Evolutionary conservation across 805 yeast genomes (phyloP).

Genomic region (Spathaspora gorwiae): DNA sequence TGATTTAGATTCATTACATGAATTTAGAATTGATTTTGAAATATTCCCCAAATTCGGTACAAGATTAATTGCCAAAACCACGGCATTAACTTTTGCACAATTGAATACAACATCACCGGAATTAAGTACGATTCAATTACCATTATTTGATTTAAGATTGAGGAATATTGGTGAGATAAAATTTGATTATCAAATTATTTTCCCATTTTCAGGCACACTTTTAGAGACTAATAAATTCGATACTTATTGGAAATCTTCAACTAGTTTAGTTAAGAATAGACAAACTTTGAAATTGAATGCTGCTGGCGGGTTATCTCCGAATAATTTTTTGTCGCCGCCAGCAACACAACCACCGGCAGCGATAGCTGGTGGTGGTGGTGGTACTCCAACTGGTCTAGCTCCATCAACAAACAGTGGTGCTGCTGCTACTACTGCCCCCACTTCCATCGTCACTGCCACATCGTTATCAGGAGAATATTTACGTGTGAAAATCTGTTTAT

Average conservation of each 20-base stretch:
- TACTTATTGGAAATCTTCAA: slow-evolving; percentile 91
- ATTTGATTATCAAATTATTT: slow-evolving; percentile 75
- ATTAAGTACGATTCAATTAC: slow-evolving; percentile 47
- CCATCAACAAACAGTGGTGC: slow-evolving; percentile 7
- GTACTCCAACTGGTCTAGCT: slow-evolving; percentile 10
- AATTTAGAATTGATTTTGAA: slow-evolving; percentile 78
- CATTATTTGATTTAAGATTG: slow-evolving; percentile 76
- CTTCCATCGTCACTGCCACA: slow-evolving; percentile 85
- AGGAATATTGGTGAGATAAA: slow-evolving; percentile 76
- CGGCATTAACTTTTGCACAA: slow-evolving; percentile 58
- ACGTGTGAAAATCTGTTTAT: slow-evolving; percentile 61
- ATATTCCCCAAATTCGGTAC: slow-evolving; percentile 94
- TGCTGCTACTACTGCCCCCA: slow-evolving; percentile 13
- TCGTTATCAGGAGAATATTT: slow-evolving; percentile 80
- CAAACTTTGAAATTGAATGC: slow-evolving; percentile 26
- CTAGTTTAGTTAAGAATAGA: slow-evolving; percentile 46
- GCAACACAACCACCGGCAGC: not conserved
- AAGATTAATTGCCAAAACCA: slow-evolving; percentile 81
- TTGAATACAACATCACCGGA: slow-evolving; percentile 38
- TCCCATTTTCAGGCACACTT: slow-evolving; percentile 82
- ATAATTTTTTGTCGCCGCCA: slow-evolving; percentile 33
- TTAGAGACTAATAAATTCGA: slow-evolving; percentile 89
- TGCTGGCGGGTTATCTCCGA: slow-evolving; percentile 40
- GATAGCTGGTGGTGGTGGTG: not conserved
- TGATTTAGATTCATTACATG: slow-evolving; percentile 57